Percentiles rank a stretch among this genome's conserved stretches.
phyloP scores from a whole-genome alignment of 225 moss, liverwort and hornwort genomes.

The Neckera pumila region DNA sequence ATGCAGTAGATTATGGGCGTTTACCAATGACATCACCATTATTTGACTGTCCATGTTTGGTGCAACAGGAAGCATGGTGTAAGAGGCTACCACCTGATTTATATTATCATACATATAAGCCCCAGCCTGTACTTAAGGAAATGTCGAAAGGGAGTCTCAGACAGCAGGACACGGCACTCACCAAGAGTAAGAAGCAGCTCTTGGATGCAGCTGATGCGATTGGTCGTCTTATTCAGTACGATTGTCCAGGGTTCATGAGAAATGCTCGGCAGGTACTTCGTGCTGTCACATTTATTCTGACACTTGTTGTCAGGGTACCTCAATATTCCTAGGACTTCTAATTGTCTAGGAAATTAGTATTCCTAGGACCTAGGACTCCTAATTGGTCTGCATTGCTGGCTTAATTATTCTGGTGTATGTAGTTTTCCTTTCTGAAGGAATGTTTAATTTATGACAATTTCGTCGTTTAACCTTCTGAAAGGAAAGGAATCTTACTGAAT shows the following conservation, averaged over 20 bases:
- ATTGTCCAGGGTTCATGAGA: slow-evolving; percentile 66
- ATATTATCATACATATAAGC: slow-evolving; percentile 27
- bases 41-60: slow-evolving; percentile 3
- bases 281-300: not conserved
- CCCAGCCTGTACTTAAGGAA: slow-evolving; percentile 52
- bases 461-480: not conserved
- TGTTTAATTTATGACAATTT: not conserved
- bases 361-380: too few species aligned
- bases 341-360: too few species aligned
- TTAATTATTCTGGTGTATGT: not conserved
- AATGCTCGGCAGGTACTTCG: slow-evolving; percentile 64
- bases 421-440: not conserved
- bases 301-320: not conserved
- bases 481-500: not conserved
- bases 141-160: slow-evolving; percentile 29
- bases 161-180: slow-evolving; percentile 47
- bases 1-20: not conserved
- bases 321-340: not conserved
- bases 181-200: slow-evolving; percentile 46
- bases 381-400: not conserved
- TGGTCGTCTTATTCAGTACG: slow-evolving; percentile 73
- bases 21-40: not conserved
- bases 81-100: slow-evolving; percentile 51
- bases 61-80: slow-evolving; percentile 78
- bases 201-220: slow-evolving; percentile 62